Conservation (phyloP, 2,329 filamentous ascomycete genomes). For the Apiospora kogelbergensis region DNA sequence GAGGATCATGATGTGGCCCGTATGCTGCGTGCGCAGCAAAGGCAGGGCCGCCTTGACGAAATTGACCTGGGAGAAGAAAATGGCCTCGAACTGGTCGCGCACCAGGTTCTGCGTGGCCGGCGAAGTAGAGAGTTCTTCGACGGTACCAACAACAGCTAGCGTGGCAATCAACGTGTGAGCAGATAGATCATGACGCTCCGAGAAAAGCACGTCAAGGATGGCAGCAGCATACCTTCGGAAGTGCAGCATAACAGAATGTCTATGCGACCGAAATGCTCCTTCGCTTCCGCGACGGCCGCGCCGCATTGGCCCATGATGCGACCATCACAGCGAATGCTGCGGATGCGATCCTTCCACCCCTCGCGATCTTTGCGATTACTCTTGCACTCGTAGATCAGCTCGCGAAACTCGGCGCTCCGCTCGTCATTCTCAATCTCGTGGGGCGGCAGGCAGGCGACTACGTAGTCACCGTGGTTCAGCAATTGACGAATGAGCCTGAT, state of each 20-base stretch:
- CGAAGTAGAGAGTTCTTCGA: conserved; percentile 82
- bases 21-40: conserved; percentile 74
- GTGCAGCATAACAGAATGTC: conserved; percentile 91
- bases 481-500: conserved; percentile 79
- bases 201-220: not conserved
- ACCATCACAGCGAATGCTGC: conserved; percentile 64
- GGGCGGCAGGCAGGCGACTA: conserved; percentile 80
- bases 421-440: conserved; percentile 75
- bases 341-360: conserved; percentile 78
- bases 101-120: conserved; percentile 74
- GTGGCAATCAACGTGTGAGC: not conserved
- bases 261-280: conserved; percentile 79
- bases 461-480: conserved; percentile 87
- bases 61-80: conserved; percentile 95
- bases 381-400: conserved; percentile 71
- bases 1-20: conserved; percentile 86
- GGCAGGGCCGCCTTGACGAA: conserved; percentile 89
- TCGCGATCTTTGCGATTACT: conserved; percentile 63
- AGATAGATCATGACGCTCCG: not conserved
- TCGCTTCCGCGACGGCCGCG: conserved; percentile 82
- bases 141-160: conserved; percentile 79
- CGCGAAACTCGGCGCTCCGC: conserved; percentile 76
- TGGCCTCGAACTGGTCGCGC: conserved; percentile 87
- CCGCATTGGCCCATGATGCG: conserved; percentile 70
- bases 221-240: conserved; percentile 65